Base-by-base conservation (phyloP, 345 rosid genomes). In the Triadica sebifera region DNA sequence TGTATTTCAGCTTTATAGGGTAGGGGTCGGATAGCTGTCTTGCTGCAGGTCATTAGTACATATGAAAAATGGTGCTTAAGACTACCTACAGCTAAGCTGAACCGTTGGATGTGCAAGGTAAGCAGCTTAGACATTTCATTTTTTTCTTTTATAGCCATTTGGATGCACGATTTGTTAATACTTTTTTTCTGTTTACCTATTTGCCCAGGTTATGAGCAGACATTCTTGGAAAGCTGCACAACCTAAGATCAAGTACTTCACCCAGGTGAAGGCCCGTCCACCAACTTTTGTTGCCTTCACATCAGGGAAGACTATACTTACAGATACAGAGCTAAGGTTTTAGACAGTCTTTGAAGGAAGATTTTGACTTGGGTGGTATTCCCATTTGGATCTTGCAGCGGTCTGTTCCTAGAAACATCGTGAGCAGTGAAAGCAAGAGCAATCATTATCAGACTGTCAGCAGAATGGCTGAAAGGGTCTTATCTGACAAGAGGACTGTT, bases 251-350 rank as follows among this genome's bases (percentile, higher is more conserved):
- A 95, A 95, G 82, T 95, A 91, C 77, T 89, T 95, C 82, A 91
- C 99, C 38, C 99, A 95, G 73, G 99, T 95, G 83, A 95, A 95
- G 90, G 99, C 98, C 34, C 84, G 99, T 45, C 99, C 99, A 15
- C 98, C 98, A 0, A 95, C 99, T 70, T 95, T 95, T 76, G 91
- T 95, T 0, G 94, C 98, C 75, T 95, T 95, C 71, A 55, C 90
- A 75, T 85, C 85, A 5, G 96, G 97, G 77, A 93, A 84, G 83
- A 86, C 83, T 0, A 76, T 24, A 78, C 86, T 95, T 45, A 81
- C 90, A 0, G 97, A 91, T 39, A 86, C 94, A 5, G 93, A 95
- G 70, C 69, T 95, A 29, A 84, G 94, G 85, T 95, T 95, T 61
- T 78, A 93, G 52, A 91, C 89, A 0, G 73, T 93, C 99, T 13